A percentile compares a stretch with the other conserved stretches of the same genome.
These are phyloP conservation scores for Phaeophleospora eucalypticola DNA, from an alignment of 2,329 filamentous ascomycete species.

Conservation along the genomic window DNA sequence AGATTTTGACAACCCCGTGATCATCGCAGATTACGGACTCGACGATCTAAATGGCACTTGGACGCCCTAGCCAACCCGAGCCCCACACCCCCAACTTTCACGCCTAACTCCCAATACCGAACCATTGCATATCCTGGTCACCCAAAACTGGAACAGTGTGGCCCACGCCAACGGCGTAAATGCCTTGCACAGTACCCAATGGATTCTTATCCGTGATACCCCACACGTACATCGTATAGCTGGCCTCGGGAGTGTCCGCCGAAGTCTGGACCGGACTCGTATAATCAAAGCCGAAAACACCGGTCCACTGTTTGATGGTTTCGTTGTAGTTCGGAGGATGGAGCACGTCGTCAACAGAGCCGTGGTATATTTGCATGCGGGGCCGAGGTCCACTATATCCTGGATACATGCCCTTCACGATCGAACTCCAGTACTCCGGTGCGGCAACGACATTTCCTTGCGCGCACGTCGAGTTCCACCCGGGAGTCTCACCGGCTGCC, in stretches of 20 bases:
- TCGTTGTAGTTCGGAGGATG: too few relatives aligned
- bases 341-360: too few relatives aligned
- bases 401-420: constrained; percentile 48
- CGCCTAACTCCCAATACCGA: constrained; percentile 12
- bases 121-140: constrained; percentile 19
- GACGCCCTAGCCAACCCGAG: too few relatives aligned
- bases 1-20: too few relatives aligned
- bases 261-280: constrained; percentile 30
- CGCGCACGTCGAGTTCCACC: constrained; percentile 53
- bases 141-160: constrained; percentile 34
- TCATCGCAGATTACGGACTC: too few relatives aligned
- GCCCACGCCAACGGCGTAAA: constrained; percentile 34
- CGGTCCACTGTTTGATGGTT: constrained; percentile 55
- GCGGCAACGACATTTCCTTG: constrained; percentile 45
- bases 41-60: too few relatives aligned
- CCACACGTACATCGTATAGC: constrained; percentile 33
- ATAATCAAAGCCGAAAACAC: constrained; percentile 41
- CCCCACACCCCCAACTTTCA: too few relatives aligned
- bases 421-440: constrained; percentile 47
- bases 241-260: constrained; percentile 30
- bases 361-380: too few relatives aligned
- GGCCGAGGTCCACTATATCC: constrained; percentile 51
- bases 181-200: constrained; percentile 30
- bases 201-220: constrained; percentile 16
- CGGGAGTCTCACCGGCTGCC: constrained; percentile 35